Evolutionary conservation across 495 filamentous ascomycete genomes (phyloP), one percentile per base, ranked within the genome.

Genomic region (Neurospora sp.): DNA sequence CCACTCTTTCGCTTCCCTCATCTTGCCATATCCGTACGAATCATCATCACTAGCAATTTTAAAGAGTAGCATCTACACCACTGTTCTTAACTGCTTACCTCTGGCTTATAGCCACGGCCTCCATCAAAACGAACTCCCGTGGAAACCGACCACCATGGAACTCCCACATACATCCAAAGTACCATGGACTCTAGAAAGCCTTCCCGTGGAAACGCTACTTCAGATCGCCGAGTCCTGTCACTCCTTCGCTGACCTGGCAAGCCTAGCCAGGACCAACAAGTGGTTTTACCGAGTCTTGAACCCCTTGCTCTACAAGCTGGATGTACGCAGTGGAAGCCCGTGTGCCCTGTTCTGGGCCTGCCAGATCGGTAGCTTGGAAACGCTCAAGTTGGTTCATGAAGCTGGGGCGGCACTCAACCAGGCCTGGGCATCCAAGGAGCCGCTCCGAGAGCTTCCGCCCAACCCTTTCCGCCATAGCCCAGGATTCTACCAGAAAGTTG

Each of bases 221-320:
- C 53, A 74, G 44, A 71, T 74, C 59, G 59, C 73, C 59, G 53
- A 74, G 40, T 42, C 71, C 61, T 68, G 69, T n/a, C 22, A 72
- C 59, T 31, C 42, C 16, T 39, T 39, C 48, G 8, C 27, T 22
- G 70, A 69, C 40, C 70, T 74, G 6, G 59, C 70, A 40, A 8
- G 70, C 10, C 73, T 74, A 10, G 41, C 70, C 27, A 40, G 31
- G 3, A 40, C 59, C n/a, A 65, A 37, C 73, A 59, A 8, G 22
- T 17, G 41, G 7, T 35, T 71, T 17, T 8, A 74, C 65, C 12
- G 9, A 6, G 14, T 72, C 35, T 37, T 74, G n/a, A 74, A 74
- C 73, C 31, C 31, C 16, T 16, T 40, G 45, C 73, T 74, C 22
- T 74, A 74, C 65, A 45, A 40, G 12, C 73, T 70, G 27, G 59